A percentile compares a stretch with the other conserved stretches of the same genome.
These are phyloP conservation scores for Fusarium denticulatum DNA, from an alignment of 2,329 filamentous ascomycete species.

Conservation along the genomic window DNA sequence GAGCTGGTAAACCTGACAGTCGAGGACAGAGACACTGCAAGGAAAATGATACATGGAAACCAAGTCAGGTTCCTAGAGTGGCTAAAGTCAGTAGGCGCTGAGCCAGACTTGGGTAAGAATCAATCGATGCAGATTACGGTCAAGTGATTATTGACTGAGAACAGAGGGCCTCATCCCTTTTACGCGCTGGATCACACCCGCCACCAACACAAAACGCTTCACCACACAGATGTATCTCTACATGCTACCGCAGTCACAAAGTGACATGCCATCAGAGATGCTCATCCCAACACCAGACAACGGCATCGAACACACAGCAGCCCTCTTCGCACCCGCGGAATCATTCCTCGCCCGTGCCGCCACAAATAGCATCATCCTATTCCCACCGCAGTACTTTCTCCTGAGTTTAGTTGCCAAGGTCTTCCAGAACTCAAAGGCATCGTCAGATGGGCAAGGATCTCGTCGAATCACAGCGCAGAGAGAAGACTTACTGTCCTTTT, in stretches of 20 bases:
- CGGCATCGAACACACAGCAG: slow-evolving; percentile 73
- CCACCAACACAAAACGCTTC: slow-evolving; percentile 77
- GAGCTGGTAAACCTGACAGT: slow-evolving; percentile 70
- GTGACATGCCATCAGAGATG: slow-evolving; percentile 55
- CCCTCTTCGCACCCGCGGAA: slow-evolving; percentile 76
- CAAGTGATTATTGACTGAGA: slow-evolving; percentile 7
- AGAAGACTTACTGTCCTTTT: slow-evolving; percentile 62
- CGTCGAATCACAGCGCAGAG: slow-evolving; percentile 60
- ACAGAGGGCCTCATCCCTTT: slow-evolving; percentile 78
- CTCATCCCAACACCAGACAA: slow-evolving; percentile 78
- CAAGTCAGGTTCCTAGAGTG: slow-evolving; percentile 75
- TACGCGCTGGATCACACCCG: slow-evolving; percentile 90
- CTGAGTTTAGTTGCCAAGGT: slow-evolving; percentile 67
- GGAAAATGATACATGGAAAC: slow-evolving; percentile 74
- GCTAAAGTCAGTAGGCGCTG: slow-evolving; percentile 63
- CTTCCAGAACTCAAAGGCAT: slow-evolving; percentile 51
- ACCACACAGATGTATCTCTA: slow-evolving; percentile 98
- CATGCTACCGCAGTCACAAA: slow-evolving; percentile 70
- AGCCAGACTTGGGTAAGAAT: slow-evolving; percentile 70
- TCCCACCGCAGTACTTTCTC: slow-evolving; percentile 88
- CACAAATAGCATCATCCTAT: slow-evolving; percentile 78
- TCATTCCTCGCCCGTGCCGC: slow-evolving; percentile 75
- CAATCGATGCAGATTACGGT: no score
- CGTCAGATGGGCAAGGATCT: slow-evolving; percentile 38
- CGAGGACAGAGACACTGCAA: slow-evolving; percentile 69